Evolutionary conservation across 345 rosid genomes (phyloP).

Genomic region (Eutrema yunnanense): DNA sequence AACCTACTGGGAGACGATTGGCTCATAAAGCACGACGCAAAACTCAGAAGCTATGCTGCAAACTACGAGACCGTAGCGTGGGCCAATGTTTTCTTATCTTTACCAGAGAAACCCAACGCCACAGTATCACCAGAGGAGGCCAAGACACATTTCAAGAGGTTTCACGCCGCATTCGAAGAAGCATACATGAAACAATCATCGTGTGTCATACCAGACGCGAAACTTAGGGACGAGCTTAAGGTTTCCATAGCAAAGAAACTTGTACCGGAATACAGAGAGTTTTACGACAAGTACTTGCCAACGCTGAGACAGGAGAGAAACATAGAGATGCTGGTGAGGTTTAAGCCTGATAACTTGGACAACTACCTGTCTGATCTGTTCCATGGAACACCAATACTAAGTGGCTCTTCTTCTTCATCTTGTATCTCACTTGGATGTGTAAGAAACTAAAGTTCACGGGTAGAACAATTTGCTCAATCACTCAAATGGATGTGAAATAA

Average conservation of each 20-base stretch:
- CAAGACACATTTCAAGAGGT: constrained; percentile 45
- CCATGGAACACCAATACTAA: constrained; percentile 37
- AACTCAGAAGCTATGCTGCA: constrained; percentile 44
- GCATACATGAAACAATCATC: constrained; percentile 51
- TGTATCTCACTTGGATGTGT: constrained; percentile 30
- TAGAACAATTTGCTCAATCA: not conserved
- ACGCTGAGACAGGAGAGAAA: constrained; percentile 27
- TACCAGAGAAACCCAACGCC: constrained; percentile 32
- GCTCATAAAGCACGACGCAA: constrained; percentile 44
- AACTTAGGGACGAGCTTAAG: constrained; percentile 56
- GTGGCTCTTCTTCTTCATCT: constrained; percentile 24
- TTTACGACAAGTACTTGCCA: constrained; percentile 33
- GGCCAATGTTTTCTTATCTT: constrained; percentile 43
- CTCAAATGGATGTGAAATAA: not conserved
- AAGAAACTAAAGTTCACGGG: not conserved
- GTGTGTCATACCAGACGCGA: constrained; percentile 44
- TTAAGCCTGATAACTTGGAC: constrained; percentile 51
- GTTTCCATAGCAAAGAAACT: constrained; percentile 54
- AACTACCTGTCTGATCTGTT: constrained; percentile 59
- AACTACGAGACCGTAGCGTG: constrained; percentile 62
- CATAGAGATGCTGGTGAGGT: constrained; percentile 34
- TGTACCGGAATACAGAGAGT: constrained; percentile 44
- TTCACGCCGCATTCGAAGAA: constrained; percentile 57
- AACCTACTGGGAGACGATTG: constrained; percentile 66
- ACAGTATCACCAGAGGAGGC: constrained; percentile 34